Evolutionary conservation across 495 filamentous ascomycete genomes (phyloP), one percentile per base, ranked within the genome.

Genomic region (Cairneyella variabilis): DNA sequence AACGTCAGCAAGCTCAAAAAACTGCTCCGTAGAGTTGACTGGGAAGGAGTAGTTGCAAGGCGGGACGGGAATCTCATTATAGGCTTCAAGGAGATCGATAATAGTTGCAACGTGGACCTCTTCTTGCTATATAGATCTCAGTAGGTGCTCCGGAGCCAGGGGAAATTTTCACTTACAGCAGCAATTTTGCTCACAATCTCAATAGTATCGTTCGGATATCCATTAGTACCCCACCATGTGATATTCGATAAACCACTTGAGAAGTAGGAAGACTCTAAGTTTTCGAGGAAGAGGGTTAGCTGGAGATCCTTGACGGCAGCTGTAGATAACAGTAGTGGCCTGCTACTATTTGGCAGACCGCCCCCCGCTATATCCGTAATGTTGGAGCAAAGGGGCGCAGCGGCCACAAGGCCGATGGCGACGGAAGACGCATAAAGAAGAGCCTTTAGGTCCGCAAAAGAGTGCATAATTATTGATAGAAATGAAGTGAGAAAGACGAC

Each of bases 71-170:
- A 17, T 3, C 32, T 20, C 34, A 20, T 48, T 41, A 48, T 55
- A 55, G 52, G 10, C 16, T 48, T 55, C 22, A 30, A 55, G 52
- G 0, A 55, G 32, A 55, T 55, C 23, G 21, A 55, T 55, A 51
- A 57, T 57, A 25, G 54, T 57, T 9, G 39, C 38, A 45, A 51
- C 38, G 47, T 57, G 38, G 26, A 57, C 34, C 45, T 49, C 36
- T 56, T 56, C 45, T 56, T 56, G 46, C 36, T 54, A 54, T 54
- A 40, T 32, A 2, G 23, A 23, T 6, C n/a, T 51, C 18, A 44
- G 43, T 14, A 41, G 17, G 36, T 10, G 27, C 14, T 27, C 40
- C 4, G 18, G 2, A 51, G 44, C 40, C 51, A 39, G 12, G 16
- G 38, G 17, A 3, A 27, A 38, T 50, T 27, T 4, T 45, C 30